Percentiles rank a stretch among this genome's conserved stretches.
These are phyloP conservation scores for Xerophyta viscosa DNA, from an alignment of 106 monocot genomes.

Conservation along the genomic window DNA sequence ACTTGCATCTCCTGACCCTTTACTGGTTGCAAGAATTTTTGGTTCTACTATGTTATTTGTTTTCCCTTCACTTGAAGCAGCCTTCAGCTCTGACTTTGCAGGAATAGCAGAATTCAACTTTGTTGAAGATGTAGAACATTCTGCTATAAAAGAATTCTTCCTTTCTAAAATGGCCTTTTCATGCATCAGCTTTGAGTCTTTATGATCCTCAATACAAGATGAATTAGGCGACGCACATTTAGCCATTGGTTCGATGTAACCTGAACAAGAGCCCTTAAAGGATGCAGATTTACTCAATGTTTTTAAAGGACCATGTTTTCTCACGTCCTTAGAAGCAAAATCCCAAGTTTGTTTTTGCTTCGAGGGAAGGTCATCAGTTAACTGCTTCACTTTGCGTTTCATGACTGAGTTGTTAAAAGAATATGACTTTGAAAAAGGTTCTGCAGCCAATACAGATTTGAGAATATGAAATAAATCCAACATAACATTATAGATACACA, in stretches of 20 bases:
- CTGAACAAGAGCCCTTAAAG: constrained; percentile 28
- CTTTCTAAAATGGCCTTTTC: constrained; percentile 32
- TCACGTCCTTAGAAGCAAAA: constrained; percentile 11
- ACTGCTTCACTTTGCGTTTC: constrained; percentile 49
- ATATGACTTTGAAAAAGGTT: constrained; percentile 27
- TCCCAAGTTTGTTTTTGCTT: constrained; percentile 25
- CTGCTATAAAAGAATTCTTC: constrained; percentile 25
- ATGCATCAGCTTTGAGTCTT: constrained; percentile 21
- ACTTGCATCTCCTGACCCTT: constrained; percentile 20
- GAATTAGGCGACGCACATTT: constrained; percentile 26
- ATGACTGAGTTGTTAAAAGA: constrained; percentile 30
- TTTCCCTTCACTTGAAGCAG: constrained; percentile 13
- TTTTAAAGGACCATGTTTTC: constrained; percentile 20
- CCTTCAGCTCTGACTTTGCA: constrained; percentile 24
- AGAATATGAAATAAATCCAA: too few species aligned
- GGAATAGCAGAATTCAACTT: not conserved
- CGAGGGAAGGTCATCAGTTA: constrained; percentile 21
- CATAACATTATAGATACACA: too few species aligned
- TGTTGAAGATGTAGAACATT: constrained; percentile 17
- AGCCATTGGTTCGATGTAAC: constrained; percentile 13
- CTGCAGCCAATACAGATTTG: constrained; percentile 37
- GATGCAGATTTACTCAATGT: constrained; percentile 35
- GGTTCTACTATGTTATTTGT: constrained; percentile 17
- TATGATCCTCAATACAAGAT: constrained; percentile 19
- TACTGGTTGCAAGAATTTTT: constrained; percentile 17